These are phyloP conservation scores for Annulohypoxylon truncatum DNA, from an alignment of 2,329 filamentous ascomycete genomes.

Conservation along the genomic window DNA sequence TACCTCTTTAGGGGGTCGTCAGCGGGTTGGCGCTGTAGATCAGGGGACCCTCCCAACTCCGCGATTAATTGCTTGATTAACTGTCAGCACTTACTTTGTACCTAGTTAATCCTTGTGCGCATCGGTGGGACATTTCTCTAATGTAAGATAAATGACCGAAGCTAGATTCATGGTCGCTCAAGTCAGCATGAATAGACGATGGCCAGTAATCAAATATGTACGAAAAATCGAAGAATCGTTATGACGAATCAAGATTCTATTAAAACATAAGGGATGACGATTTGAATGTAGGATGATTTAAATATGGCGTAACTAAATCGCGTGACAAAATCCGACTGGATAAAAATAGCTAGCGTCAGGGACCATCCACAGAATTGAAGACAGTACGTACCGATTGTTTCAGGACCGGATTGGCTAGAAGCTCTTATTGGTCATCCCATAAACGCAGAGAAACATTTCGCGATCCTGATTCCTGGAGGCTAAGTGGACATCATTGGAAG, in stretches of 20 bases:
- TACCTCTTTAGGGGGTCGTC: background rate
- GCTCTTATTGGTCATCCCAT: slow-evolving; percentile 2
- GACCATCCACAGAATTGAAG: slow-evolving; percentile 6
- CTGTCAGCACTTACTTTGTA: slow-evolving; percentile 31
- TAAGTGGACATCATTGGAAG: slow-evolving; percentile 5
- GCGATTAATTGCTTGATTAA: slow-evolving; percentile 16
- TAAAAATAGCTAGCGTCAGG: slow-evolving; percentile 27
- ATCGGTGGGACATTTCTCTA: slow-evolving; percentile 30
- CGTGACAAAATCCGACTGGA: slow-evolving; percentile 10
- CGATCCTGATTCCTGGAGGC: background rate
- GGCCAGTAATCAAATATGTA: background rate
- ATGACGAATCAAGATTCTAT: slow-evolving; percentile 1
- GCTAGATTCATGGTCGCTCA: slow-evolving; percentile 15
- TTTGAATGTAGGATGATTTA: slow-evolving; percentile 6
- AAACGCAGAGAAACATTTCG: background rate
- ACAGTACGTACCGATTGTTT: background rate
- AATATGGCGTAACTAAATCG: slow-evolving; percentile 22
- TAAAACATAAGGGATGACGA: slow-evolving; percentile 7
- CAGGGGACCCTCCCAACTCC: slow-evolving; percentile 16
- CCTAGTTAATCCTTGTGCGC: slow-evolving; percentile 22
- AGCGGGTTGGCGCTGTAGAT: slow-evolving; percentile 16
- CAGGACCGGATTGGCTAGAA: background rate
- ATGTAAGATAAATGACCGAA: slow-evolving; percentile 18
- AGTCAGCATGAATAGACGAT: background rate
- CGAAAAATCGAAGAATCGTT: background rate